phyloP scores from a whole-genome alignment of 805 yeast species.

The Candida jianshihensis region DNA sequence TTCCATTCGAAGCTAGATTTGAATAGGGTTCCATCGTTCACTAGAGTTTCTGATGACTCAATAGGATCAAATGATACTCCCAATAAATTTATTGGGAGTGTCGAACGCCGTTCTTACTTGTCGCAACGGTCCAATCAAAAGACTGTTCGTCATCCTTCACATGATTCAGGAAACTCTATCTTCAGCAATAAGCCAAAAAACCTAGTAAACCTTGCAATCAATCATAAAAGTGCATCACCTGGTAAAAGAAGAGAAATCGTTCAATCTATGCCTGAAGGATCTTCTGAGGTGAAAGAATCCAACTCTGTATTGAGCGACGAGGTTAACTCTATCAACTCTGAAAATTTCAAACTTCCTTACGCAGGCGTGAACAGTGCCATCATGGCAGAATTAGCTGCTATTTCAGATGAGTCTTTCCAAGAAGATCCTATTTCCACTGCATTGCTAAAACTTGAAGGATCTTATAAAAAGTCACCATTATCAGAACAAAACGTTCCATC shows the following conservation, averaged over 20 bases:
- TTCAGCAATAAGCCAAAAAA: constrained; percentile 12
- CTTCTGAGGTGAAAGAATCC: too few relatives aligned
- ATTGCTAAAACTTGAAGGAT: constrained; percentile 73
- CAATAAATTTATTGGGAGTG: background rate
- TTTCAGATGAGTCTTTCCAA: constrained; percentile 68
- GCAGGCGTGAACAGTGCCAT: constrained; percentile 49
- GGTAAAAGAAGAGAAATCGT: too few relatives aligned
- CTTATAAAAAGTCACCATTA: constrained; percentile 19
- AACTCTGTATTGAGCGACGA: background rate
- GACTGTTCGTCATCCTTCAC: background rate
- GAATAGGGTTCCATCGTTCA: constrained; percentile 17
- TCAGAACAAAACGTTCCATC: constrained; percentile 2
- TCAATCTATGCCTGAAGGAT: too few relatives aligned
- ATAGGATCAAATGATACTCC: constrained; percentile 1
- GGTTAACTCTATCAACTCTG: constrained; percentile 10
- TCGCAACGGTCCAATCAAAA: constrained; percentile 15
- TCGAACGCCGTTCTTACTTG: constrained; percentile 16
- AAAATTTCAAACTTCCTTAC: constrained; percentile 24
- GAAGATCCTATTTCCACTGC: constrained; percentile 73
- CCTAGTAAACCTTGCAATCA: constrained; percentile 12
- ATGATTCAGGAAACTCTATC: constrained; percentile 7
- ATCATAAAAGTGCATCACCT: constrained; percentile 2
- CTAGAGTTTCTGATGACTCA: constrained; percentile 17
- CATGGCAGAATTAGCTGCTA: constrained; percentile 71
- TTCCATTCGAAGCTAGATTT: constrained; percentile 7